Evolutionary conservation across 139 green algal genomes (phyloP).

Genomic region (Chlamydomonas schloesseri): DNA sequence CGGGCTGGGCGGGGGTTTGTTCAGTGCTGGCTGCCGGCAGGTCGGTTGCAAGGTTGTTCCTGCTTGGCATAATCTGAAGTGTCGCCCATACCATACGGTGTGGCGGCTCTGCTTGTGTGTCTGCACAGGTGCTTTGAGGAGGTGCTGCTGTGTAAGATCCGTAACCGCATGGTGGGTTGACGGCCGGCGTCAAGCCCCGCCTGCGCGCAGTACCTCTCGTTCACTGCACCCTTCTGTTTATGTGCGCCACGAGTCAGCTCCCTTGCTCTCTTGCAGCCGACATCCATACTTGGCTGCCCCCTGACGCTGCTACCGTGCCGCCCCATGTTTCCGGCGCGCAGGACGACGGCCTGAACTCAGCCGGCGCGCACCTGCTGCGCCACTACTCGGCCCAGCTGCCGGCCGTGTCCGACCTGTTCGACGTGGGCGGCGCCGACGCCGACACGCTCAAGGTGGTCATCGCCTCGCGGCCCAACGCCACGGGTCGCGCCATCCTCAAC

Average conservation of each 20-base stretch:
- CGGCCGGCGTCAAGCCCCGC: no score
- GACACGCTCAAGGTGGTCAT: constrained; percentile 21
- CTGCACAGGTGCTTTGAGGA: constrained; percentile 13
- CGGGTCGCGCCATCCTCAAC: constrained; percentile 13
- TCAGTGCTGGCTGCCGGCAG: not conserved
- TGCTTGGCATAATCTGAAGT: no score
- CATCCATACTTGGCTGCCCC: no score
- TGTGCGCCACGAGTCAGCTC: no score
- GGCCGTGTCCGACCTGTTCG: not conserved
- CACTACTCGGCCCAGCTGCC: constrained; percentile 14
- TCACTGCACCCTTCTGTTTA: no score
- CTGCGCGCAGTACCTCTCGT: no score
- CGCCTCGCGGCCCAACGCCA: constrained; percentile 13
- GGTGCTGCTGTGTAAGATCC: not conserved
- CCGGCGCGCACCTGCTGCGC: constrained; percentile 28
- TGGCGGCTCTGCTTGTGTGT: not conserved
- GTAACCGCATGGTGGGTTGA: not conserved
- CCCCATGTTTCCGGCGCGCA: not conserved
- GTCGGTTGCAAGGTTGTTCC: no score
- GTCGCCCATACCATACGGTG: no score
- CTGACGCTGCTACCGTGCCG: no score
- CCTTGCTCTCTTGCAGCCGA: no score
- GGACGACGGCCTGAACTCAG: not conserved
- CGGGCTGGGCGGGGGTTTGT: not conserved
- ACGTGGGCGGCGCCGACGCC: not conserved